Conservation (phyloP, 2,329 filamentous ascomycete species). For the Zopfia rhizophila region DNA sequence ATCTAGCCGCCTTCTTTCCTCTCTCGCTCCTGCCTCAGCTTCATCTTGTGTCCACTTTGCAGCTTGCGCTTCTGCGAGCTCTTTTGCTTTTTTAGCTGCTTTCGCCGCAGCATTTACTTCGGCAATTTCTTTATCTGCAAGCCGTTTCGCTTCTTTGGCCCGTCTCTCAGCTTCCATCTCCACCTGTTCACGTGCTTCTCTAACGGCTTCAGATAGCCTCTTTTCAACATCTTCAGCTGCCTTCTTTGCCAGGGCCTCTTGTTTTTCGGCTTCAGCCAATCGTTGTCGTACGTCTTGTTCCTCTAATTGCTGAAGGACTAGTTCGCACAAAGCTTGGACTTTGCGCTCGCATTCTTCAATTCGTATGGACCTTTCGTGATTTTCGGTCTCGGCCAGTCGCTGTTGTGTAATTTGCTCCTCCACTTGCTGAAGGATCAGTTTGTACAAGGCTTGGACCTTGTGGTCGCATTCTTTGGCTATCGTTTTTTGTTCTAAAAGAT, state of each 20-base stretch:
- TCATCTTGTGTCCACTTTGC: constrained; percentile 15
- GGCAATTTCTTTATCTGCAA: constrained; percentile 18
- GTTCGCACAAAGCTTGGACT: too few species aligned
- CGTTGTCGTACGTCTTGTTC: constrained; percentile 8
- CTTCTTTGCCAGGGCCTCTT: not conserved
- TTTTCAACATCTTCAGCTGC: constrained; percentile 6
- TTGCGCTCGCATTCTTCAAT: too few species aligned
- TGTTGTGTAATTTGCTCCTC: too few species aligned
- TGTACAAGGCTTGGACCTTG: too few species aligned
- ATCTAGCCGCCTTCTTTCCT: constrained; percentile 18
- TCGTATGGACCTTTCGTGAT: too few species aligned
- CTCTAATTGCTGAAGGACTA: constrained; percentile 21
- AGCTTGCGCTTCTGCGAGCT: constrained; percentile 16
- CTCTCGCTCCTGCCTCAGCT: constrained; percentile 12
- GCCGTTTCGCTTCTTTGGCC: constrained; percentile 16
- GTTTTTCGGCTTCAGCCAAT: constrained; percentile 11
- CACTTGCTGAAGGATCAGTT: too few species aligned
- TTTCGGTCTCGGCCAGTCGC: too few species aligned
- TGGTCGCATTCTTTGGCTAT: too few species aligned
- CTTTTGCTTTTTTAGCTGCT: constrained; percentile 19
- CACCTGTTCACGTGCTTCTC: constrained; percentile 13
- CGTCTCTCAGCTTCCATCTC: constrained; percentile 9
- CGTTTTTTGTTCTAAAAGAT: too few species aligned
- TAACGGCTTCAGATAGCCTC: constrained; percentile 8
- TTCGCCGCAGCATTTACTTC: constrained; percentile 17